These are phyloP conservation scores for Penicillium hesseltinei DNA, from an alignment of 2,329 filamentous ascomycete species.

Conservation along the genomic window DNA sequence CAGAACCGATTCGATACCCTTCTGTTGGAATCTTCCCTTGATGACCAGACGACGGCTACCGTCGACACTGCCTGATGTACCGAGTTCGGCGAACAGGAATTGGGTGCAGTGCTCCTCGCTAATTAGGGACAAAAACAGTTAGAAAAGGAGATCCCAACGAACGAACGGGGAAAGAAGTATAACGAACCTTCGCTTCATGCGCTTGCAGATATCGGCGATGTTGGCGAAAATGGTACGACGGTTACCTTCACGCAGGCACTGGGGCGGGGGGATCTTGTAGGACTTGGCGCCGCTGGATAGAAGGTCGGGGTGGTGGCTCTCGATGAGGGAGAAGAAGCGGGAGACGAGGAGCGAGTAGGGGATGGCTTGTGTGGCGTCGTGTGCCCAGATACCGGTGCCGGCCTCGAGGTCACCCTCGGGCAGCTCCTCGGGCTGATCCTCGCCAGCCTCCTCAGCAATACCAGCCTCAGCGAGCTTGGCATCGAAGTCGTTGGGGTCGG, in stretches of 20 bases:
- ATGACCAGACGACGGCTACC: conserved; percentile 91
- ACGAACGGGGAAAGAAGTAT: not conserved
- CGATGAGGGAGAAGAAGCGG: conserved; percentile 91
- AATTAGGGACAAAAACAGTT: conserved; percentile 8
- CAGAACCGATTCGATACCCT: conserved; percentile 96
- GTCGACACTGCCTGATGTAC: conserved; percentile 93
- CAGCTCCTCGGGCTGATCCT: conserved; percentile 55
- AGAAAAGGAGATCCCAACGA: not conserved
- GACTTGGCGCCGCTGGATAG: conserved; percentile 83
- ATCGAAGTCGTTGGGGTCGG: conserved; percentile 63
- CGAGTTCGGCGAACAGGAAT: conserved; percentile 96
- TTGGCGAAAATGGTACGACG: conserved; percentile 99
- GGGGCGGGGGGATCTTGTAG: conserved; percentile 98
- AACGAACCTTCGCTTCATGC: conserved; percentile 76
- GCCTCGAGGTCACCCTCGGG: conserved; percentile 74
- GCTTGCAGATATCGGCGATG: conserved; percentile 96
- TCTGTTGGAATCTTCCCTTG: conserved; percentile 99
- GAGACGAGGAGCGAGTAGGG: conserved; percentile 80
- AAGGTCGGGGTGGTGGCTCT: conserved; percentile 95
- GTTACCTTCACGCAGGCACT: conserved; percentile 99
- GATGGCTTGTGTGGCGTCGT: conserved; percentile 74
- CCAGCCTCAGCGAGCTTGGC: conserved; percentile 64
- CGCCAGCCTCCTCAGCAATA: conserved; percentile 58
- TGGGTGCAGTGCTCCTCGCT: conserved; percentile 96
- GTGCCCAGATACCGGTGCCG: conserved; percentile 86